Percentiles rank a stretch among this genome's conserved stretches.
phyloP scores from a whole-genome alignment of 345 rosid species.

The Eucalyptus polybractea region DNA sequence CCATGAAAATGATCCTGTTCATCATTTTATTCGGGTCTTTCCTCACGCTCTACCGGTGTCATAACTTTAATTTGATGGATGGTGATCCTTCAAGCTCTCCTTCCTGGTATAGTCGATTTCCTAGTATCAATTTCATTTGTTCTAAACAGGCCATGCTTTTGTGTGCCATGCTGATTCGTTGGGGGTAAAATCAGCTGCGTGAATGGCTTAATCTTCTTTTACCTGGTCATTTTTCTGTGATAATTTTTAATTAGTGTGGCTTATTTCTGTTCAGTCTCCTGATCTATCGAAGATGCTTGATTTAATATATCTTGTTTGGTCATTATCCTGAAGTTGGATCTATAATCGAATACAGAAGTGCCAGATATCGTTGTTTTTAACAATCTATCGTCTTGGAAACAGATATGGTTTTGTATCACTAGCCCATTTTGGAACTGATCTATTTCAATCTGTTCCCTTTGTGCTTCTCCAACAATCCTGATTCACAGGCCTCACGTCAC shows the following conservation, averaged over 20 bases:
- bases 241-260: not conserved
- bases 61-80: not conserved
- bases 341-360: not conserved
- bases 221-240: not conserved
- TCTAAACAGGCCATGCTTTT: not conserved
- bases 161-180: not conserved
- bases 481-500: not conserved
- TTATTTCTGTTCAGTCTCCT: not conserved
- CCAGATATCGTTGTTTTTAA: not conserved
- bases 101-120: not conserved
- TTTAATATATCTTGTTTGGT: not conserved
- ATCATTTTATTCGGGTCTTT: slow-evolving; percentile 39
- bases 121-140: not conserved
- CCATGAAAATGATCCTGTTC: slow-evolving; percentile 31
- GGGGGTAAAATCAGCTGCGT: not conserved
- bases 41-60: slow-evolving; percentile 42
- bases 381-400: not conserved
- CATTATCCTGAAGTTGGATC: not conserved
- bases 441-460: not conserved
- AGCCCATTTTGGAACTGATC: not conserved
- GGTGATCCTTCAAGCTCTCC: not conserved
- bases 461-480: not conserved
- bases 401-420: not conserved
- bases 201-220: not conserved
- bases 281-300: not conserved